Percentiles rank a stretch among this genome's conserved stretches.
Evolutionary conservation across 2,329 filamentous ascomycete genomes (phyloP).

Genomic region (Nemania sp.): DNA sequence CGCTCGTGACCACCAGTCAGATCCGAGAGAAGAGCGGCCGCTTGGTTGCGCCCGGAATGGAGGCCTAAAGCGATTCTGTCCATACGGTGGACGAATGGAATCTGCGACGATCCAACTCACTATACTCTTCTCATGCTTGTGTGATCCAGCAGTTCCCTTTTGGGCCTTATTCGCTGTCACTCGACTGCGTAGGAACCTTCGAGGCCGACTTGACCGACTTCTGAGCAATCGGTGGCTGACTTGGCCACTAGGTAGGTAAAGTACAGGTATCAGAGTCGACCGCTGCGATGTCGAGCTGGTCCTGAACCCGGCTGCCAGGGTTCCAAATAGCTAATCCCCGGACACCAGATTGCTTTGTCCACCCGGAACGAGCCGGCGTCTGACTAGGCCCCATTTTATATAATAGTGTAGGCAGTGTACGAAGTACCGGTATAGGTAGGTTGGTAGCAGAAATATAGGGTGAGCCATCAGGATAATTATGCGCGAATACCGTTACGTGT

Average conservation of each 20-base stretch:
- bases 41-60: conserved; percentile 27
- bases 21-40: conserved; percentile 14
- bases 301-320: conserved; percentile 6
- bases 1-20: conserved; percentile 21
- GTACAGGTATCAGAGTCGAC: conserved; percentile 24
- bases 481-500: not conserved
- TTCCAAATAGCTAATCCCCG: conserved; percentile 20
- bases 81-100: conserved; percentile 23
- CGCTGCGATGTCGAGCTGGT: conserved; percentile 31
- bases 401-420: too few species aligned
- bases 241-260: conserved; percentile 5
- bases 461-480: not conserved
- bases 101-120: conserved; percentile 23
- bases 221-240: conserved; percentile 13
- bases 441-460: not conserved
- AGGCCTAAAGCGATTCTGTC: conserved; percentile 24
- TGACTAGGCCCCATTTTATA: conserved; percentile 23
- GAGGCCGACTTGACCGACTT: conserved; percentile 9
- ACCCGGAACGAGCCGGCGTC: conserved; percentile 28
- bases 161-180: conserved; percentile 10
- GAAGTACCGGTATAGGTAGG: not conserved
- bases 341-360: conserved; percentile 17
- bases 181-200: conserved; percentile 13
- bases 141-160: conserved; percentile 19
- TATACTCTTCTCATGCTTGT: conserved; percentile 11